Conservation (phyloP, 2,329 filamentous ascomycete species). For the Pyrenophora tritici-repentis region DNA sequence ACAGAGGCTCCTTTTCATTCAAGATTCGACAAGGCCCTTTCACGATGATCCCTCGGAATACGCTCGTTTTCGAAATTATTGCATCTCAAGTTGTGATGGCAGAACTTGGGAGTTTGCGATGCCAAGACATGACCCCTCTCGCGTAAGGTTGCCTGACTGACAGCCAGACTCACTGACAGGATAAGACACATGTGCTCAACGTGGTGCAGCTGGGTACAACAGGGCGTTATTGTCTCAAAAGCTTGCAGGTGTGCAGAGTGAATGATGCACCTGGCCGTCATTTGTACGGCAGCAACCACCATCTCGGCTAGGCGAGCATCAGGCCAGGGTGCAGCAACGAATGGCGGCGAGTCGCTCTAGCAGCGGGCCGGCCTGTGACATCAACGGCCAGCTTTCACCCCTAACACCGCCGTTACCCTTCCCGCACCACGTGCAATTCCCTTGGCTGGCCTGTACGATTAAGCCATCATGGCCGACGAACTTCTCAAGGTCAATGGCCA, state of each 20-base stretch:
- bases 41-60: no score
- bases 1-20: no score
- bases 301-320: constrained; percentile 38
- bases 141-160: not conserved
- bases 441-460: constrained; percentile 20
- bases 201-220: not conserved
- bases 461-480: constrained; percentile 38
- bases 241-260: constrained; percentile 8
- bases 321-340: constrained; percentile 35
- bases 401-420: constrained; percentile 40
- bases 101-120: not conserved
- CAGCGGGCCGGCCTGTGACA: constrained; percentile 43
- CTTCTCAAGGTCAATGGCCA: constrained; percentile 43
- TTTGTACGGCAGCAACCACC: constrained; percentile 31
- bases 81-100: no score
- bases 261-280: constrained; percentile 35
- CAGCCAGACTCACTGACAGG: no score
- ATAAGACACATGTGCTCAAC: no score
- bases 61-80: no score
- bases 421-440: constrained; percentile 35
- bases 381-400: constrained; percentile 42
- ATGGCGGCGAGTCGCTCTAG: constrained; percentile 29
- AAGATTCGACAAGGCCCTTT: no score
- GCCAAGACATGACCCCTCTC: not conserved
- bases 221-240: not conserved